Evolutionary conservation across 108 stramenopile genomes (phyloP), one percentile per base, ranked within the genome.

Genomic region (Discostella stelligeroides): DNA sequence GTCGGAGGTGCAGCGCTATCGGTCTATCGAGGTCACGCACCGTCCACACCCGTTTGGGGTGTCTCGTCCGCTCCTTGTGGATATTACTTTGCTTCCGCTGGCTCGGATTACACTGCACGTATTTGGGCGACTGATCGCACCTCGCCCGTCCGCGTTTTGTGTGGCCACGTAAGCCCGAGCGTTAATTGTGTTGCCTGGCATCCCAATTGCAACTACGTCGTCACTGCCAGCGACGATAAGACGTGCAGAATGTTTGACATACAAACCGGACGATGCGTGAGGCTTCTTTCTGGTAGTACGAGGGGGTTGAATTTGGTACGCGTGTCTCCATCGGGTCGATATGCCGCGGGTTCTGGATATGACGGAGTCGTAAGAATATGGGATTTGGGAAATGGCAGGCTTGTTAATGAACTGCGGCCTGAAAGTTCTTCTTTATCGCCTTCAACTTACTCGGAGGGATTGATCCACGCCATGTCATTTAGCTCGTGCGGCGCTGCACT

Each of bases 161-260:
- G 86, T 23, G 98, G 98, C 10, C 98, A 99, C 76, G 73, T 89
- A 18, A 86, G 85, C 18, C 85, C 92, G 7, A 89, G 86, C 70
- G 96, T 99, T 4, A 89, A 92, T 71, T 85, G 85, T 23, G 92
- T 97, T 13, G 76, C 74, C 13, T 98, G 93, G 87, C 97, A 99
- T 81, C 97, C 98, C 7, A 98, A 98, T 69, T 82, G 84, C 83
- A 96, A 95, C 81, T 99, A 97, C 58, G 82, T 98, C 38, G 63
- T 93, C 24, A 97, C 96, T 13, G 97, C 94, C 6, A 76, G 87
- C 60, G 90, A 90, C 50, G 98, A 98, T 68, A 94, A 88, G 71
- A 98, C 97, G 4, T 91, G 87, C 24, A 81, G 98, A 34, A 82
- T 98, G 58, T 99, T 96, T 96, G 97, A 99, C 72, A 84, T 99